Conservation (phyloP, 495 filamentous ascomycete species). For the Hypoxylon fragiforme region DNA sequence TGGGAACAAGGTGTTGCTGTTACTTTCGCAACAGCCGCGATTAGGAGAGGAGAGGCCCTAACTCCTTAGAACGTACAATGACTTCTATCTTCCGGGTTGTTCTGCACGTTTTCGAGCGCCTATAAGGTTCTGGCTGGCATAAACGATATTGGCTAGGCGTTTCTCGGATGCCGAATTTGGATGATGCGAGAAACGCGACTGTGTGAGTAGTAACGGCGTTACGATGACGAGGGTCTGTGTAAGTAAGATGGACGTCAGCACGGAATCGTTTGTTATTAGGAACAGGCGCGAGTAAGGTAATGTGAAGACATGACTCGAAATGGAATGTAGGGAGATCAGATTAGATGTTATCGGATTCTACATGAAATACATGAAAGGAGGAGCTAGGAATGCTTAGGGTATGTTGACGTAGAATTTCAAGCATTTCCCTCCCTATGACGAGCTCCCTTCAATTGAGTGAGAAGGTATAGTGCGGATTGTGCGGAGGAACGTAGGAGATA, state of each 20-base stretch:
- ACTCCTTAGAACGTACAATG: slow-evolving; percentile 10
- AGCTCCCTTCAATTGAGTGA: slow-evolving; percentile 48
- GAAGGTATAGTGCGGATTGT: no score
- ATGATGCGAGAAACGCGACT: slow-evolving; percentile 1
- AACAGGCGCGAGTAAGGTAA: slow-evolving; percentile 15
- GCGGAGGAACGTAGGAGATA: slow-evolving; percentile 24
- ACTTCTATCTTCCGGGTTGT: slow-evolving; percentile 1
- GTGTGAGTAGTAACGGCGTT: slow-evolving; percentile 13
- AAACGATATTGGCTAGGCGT: no score
- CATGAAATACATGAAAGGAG: slow-evolving; percentile 22
- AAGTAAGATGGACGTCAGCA: slow-evolving; percentile 18
- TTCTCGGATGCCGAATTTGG: no score
- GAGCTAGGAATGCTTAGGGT: slow-evolving; percentile 33
- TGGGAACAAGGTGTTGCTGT: slow-evolving; percentile 37
- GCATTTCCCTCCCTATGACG: slow-evolving; percentile 71
- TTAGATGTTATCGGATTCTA: slow-evolving; percentile 17
- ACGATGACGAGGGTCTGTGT: slow-evolving; percentile 10
- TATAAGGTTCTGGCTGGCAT: slow-evolving; percentile 1
- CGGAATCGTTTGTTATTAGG: slow-evolving; percentile 30
- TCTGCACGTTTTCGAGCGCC: slow-evolving; percentile 3
- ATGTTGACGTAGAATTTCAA: slow-evolving; percentile 70
- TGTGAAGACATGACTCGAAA: slow-evolving; percentile 13
- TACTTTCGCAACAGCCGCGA: slow-evolving; percentile 34
- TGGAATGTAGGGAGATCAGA: slow-evolving; percentile 41
- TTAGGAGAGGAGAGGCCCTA: slow-evolving; percentile 15